phyloP scores from a whole-genome alignment of 495 filamentous ascomycete species.

The Halenospora varia region DNA sequence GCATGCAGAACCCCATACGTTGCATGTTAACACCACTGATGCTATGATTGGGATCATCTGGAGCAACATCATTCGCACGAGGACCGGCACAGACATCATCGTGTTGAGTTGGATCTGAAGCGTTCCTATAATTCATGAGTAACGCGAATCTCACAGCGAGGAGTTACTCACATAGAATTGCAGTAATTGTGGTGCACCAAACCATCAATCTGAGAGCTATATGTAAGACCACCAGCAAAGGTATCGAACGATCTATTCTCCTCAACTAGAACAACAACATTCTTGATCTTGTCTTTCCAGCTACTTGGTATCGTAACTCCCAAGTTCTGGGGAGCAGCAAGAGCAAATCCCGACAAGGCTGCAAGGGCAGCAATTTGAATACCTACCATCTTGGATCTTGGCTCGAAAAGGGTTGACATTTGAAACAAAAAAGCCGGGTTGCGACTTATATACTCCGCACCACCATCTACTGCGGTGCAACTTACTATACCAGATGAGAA shows the following conservation, averaged over 20 bases:
- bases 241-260: conserved; percentile 33
- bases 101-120: conserved; percentile 31
- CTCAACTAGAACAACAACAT: conserved; percentile 31
- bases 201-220: conserved; percentile 19
- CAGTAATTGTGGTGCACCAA: conserved; percentile 25
- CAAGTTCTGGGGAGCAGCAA: conserved; percentile 9
- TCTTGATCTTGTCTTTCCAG: conserved; percentile 29
- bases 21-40: conserved; percentile 49
- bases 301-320: neutral
- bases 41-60: conserved; percentile 47
- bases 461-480: neutral
- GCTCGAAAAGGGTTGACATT: neutral
- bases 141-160: neutral
- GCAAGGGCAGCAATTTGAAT: conserved; percentile 8
- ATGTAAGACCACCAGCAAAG: conserved; percentile 28
- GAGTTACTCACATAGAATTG: conserved; percentile 22
- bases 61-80: conserved; percentile 39
- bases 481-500: neutral
- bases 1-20: conserved; percentile 12
- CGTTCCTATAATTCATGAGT: conserved; percentile 28
- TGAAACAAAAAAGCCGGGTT: neutral
- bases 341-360: conserved; percentile 13
- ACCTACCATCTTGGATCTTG: conserved; percentile 11
- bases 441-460: neutral
- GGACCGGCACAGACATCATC: conserved; percentile 37